Conservation (phyloP, 176 grass and related monocot species). For the Aegilops longissima region DNA sequence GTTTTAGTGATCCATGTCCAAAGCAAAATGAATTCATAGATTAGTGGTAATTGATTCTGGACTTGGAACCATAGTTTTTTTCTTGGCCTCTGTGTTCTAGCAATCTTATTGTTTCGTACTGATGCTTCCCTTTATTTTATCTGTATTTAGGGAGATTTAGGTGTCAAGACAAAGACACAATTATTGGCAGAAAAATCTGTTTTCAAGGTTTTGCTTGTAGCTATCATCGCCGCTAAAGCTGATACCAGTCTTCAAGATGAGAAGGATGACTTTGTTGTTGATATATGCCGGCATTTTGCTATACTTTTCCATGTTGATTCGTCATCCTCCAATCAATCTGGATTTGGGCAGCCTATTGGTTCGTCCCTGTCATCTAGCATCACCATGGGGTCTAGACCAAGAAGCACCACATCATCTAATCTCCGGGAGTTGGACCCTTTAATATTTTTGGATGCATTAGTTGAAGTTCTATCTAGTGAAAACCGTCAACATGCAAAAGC, state of each 20-base stretch:
- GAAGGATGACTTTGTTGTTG: slow-evolving; percentile 83
- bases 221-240: slow-evolving; percentile 71
- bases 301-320: slow-evolving; percentile 94
- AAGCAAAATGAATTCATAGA: slow-evolving; percentile 26
- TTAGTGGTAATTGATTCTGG: slow-evolving; percentile 1
- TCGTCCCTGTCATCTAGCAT: slow-evolving; percentile 55
- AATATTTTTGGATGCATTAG: slow-evolving; percentile 94
- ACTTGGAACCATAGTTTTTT: slow-evolving; percentile 4
- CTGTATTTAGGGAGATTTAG: slow-evolving; percentile 76
- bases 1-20: neutral
- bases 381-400: slow-evolving; percentile 59
- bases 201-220: slow-evolving; percentile 85
- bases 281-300: slow-evolving; percentile 95
- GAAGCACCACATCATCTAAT: slow-evolving; percentile 70
- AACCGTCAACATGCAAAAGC: slow-evolving; percentile 93
- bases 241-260: slow-evolving; percentile 73
- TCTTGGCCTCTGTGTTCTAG: slow-evolving; percentile 2
- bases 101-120: slow-evolving; percentile 8
- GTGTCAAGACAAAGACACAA: slow-evolving; percentile 99
- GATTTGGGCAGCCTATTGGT: slow-evolving; percentile 53
- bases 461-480: slow-evolving; percentile 89
- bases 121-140: neutral
- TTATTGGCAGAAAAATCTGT: slow-evolving; percentile 95
- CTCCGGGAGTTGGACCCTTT: slow-evolving; percentile 89
- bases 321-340: slow-evolving; percentile 55